A percentile compares a stretch with the other conserved stretches of the same genome.
These are phyloP conservation scores for Lonicera japonica DNA, from an alignment of 129 eudicot species.

Conservation along the genomic window DNA sequence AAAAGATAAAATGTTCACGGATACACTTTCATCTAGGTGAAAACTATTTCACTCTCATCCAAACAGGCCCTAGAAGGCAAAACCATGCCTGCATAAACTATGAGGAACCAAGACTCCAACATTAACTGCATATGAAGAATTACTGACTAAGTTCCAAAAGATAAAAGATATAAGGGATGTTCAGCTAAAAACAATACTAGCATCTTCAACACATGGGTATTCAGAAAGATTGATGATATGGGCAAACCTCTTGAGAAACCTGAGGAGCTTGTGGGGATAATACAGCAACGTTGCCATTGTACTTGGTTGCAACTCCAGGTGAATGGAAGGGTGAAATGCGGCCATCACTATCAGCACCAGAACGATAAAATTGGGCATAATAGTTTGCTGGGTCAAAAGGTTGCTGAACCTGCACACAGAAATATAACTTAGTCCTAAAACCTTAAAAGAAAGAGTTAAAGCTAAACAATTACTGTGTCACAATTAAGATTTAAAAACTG, in stretches of 20 bases:
- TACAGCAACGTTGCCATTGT: slow-evolving; percentile 50
- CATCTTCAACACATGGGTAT: not conserved
- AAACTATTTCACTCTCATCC: too few relatives aligned
- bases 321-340: slow-evolving; percentile 64
- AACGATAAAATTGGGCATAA: slow-evolving; percentile 66
- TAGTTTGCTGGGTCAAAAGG: slow-evolving; percentile 69
- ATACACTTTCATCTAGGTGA: too few relatives aligned
- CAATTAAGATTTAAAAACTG: not conserved
- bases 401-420: slow-evolving; percentile 61
- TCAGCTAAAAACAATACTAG: not conserved
- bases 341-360: slow-evolving; percentile 59
- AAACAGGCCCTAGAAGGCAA: too few relatives aligned
- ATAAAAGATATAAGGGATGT: not conserved
- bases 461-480: not conserved
- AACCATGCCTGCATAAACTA: too few relatives aligned
- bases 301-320: slow-evolving; percentile 45
- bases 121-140: not conserved
- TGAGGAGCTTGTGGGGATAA: slow-evolving; percentile 55
- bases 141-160: not conserved
- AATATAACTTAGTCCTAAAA: slow-evolving; percentile 5
- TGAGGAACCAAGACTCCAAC: not conserved
- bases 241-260: slow-evolving; percentile 72
- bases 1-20: too few relatives aligned
- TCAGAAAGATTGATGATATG: slow-evolving; percentile 7
- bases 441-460: not conserved